Evolutionary conservation across 2,329 filamentous ascomycete genomes (phyloP), one percentile per base, ranked within the genome.

Genomic region (Fusarium sp.): DNA sequence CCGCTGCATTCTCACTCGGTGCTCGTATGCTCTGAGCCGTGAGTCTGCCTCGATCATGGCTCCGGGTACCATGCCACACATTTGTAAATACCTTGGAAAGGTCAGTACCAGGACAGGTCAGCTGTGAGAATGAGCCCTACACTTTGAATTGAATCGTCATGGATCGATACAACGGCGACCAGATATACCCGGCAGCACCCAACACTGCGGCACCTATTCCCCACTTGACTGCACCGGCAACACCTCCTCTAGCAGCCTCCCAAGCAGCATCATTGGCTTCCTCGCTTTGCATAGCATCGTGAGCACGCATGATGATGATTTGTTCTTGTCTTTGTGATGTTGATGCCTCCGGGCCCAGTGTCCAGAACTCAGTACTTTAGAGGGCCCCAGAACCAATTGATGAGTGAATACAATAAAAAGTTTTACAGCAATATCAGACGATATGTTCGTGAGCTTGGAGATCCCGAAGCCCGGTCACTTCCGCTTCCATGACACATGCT

Each of bases 41-140:
- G 85, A 82, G 78, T 95, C 93, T 6, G 92, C 93, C 83, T 94
- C 92, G 60, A 95, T 87, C 87, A 93, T 93, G 77, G 90, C 87
- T 47, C 93, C 93, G 38, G 94, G 78, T n/a, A 93, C 91, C 93
- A 95, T 95, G 68, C 90, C 91, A n/a, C 91, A 93, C 91, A 95
- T 94, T 81, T 95, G 92, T 22, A 95, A 85, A 79, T 94, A 95
- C 35, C 93, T 95, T 77, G 31, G 36, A 61, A 53, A 57, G 56
- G 36, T 62, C 51, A 63, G 61, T 68, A 47, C 26, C 33, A 57
- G 28, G 18, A 36, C 4, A 16, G 16, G 50, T 18, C 45, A 20
- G 22, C 28, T 41, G 35, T 26, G 14, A 33, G 35, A 45, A 63
- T 60, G 36, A 50, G 33, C 83, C 89, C 78, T 87, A 93, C 92